Conservation (phyloP, 768 basidiomycete species). For the Pulveroboletus sp. region DNA sequence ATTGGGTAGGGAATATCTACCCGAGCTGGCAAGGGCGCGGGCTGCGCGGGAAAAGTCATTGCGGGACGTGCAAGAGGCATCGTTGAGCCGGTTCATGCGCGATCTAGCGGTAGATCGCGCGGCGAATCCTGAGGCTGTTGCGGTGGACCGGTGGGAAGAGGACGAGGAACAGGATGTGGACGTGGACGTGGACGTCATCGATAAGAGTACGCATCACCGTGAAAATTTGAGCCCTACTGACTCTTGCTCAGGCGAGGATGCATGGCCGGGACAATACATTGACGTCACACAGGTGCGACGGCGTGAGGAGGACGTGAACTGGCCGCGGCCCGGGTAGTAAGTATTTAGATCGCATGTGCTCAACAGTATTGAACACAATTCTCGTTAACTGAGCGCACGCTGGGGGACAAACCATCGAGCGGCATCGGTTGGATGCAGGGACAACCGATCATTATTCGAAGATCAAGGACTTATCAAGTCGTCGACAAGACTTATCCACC, state of each 20-base stretch:
- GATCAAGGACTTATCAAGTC: too few species aligned
- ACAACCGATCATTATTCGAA: too few species aligned
- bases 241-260: constrained; percentile 52
- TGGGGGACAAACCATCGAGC: too few species aligned
- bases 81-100: constrained; percentile 70
- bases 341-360: too few species aligned
- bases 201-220: constrained; percentile 58
- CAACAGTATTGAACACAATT: too few species aligned
- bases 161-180: constrained; percentile 54
- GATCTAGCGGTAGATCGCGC: constrained; percentile 75
- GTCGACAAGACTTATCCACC: too few species aligned
- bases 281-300: constrained; percentile 63
- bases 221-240: constrained; percentile 11
- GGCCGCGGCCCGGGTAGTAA: constrained; percentile 70
- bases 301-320: constrained; percentile 54
- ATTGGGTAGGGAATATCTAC: constrained; percentile 75
- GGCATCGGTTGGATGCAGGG: too few species aligned
- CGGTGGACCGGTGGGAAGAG: constrained; percentile 60
- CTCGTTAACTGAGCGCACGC: too few species aligned
- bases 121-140: constrained; percentile 53
- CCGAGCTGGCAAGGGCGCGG: constrained; percentile 76
- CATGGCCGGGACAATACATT: constrained; percentile 70
- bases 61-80: constrained; percentile 67
- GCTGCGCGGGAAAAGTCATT: constrained; percentile 60
- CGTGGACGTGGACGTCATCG: constrained; percentile 55